A percentile compares a stretch with the other conserved stretches of the same genome.
Conservation (phyloP, 2,329 filamentous ascomycete species). For the Pestalotiopsis sp. region DNA sequence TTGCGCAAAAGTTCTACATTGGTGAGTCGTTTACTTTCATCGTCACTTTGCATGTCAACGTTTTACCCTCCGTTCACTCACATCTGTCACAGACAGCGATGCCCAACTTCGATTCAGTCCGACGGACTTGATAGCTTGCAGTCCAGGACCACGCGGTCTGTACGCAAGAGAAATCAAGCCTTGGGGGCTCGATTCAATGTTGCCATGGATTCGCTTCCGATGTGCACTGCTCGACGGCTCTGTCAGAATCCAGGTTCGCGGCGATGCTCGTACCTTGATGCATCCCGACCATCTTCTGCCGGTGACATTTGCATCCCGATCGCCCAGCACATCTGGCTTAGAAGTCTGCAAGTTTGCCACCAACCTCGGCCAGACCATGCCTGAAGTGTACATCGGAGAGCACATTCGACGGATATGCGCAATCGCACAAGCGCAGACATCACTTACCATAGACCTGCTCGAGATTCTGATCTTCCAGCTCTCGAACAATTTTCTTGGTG, state of each 20-base stretch:
- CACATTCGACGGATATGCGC: not conserved
- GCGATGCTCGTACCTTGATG: not conserved
- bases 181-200: not conserved
- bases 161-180: not conserved
- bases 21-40: no score
- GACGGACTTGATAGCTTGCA: not conserved
- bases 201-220: not conserved
- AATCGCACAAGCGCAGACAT: not conserved
- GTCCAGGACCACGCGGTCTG: not conserved
- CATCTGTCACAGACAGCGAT: no score
- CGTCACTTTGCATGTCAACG: no score
- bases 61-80: no score
- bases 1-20: not conserved
- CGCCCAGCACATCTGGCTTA: no score
- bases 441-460: not conserved
- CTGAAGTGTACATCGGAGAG: not conserved
- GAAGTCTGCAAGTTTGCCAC: not conserved
- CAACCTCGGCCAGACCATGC: not conserved
- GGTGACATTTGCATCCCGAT: no score
- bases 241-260: not conserved
- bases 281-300: not conserved
- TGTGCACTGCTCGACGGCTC: not conserved
- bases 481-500: not conserved
- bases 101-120: fast-evolving
- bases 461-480: not conserved